Percentiles rank a stretch among this genome's conserved stretches.
phyloP scores from a whole-genome alignment of 1,139 yeast genomes.

The Yamadazyma songkhlaensis region DNA sequence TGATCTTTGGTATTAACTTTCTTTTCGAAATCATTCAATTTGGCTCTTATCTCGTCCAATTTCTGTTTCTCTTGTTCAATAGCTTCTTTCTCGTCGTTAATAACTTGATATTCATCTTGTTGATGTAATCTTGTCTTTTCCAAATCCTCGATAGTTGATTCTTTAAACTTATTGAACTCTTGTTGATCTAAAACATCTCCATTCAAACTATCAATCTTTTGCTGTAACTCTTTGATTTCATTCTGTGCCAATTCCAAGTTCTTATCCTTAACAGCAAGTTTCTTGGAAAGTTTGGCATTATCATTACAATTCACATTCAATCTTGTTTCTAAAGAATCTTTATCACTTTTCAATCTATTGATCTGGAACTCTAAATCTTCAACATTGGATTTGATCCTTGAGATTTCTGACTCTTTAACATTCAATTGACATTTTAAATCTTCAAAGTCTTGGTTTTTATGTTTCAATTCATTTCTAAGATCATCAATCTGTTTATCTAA shows the following conservation, averaged over 20 bases:
- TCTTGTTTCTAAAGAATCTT: slow-evolving; percentile 28
- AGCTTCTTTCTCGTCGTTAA: slow-evolving; percentile 1
- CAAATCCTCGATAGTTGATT: neutral
- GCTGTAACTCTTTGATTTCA: slow-evolving; percentile 6
- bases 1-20: neutral
- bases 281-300: slow-evolving; percentile 27
- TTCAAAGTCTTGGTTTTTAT: slow-evolving; percentile 19
- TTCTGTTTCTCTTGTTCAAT: neutral
- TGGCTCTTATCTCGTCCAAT: neutral
- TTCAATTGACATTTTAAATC: slow-evolving; percentile 20
- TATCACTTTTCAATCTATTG: slow-evolving; percentile 20
- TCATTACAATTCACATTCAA: slow-evolving; percentile 30
- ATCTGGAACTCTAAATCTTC: slow-evolving; percentile 20
- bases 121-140: slow-evolving; percentile 1
- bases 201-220: neutral
- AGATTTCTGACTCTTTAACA: slow-evolving; percentile 18
- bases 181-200: neutral
- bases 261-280: slow-evolving; percentile 20
- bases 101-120: neutral
- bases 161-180: slow-evolving; percentile 1
- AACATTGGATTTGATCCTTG: slow-evolving; percentile 18
- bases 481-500: slow-evolving; percentile 19
- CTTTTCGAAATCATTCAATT: neutral
- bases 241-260: slow-evolving; percentile 1
- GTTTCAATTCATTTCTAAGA: slow-evolving; percentile 15